Evolutionary conservation across 768 basidiomycete species (phyloP).

Genomic region (Calocybe gangraenosa): DNA sequence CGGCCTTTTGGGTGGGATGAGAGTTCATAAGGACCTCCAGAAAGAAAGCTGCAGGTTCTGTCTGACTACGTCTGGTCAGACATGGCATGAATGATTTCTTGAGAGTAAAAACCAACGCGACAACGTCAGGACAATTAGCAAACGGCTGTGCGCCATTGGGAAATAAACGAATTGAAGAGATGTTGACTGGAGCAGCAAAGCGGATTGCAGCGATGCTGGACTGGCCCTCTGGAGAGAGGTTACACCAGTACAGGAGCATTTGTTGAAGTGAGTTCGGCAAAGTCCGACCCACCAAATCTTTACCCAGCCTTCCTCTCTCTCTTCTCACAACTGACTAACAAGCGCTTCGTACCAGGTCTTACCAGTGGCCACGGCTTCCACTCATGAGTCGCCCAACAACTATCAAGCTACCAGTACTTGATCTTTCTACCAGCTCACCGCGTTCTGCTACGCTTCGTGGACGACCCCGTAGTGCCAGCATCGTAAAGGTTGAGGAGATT

Average conservation of each 20-base stretch:
- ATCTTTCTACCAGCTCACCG: conserved; percentile 27
- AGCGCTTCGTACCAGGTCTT: conserved; percentile 15
- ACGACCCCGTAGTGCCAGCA: conserved; percentile 62
- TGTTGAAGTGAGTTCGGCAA: conserved; percentile 18
- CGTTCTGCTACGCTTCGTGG: conserved; percentile 31
- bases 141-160: conserved; percentile 66
- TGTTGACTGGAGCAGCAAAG: conserved; percentile 63
- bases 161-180: conserved; percentile 67
- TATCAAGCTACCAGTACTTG: conserved; percentile 52
- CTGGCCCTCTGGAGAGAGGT: conserved; percentile 52
- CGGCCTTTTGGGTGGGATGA: conserved; percentile 39
- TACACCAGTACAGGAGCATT: conserved; percentile 65
- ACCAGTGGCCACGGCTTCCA: conserved; percentile 9
- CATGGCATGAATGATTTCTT: not conserved
- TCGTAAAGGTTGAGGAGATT: conserved; percentile 84
- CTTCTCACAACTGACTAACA: not conserved
- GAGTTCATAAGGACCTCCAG: conserved; percentile 76
- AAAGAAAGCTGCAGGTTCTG: conserved; percentile 71
- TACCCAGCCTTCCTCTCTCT: too few relatives aligned
- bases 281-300: conserved; percentile 15
- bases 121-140: conserved; percentile 48
- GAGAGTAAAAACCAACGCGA: conserved; percentile 48
- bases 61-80: conserved; percentile 39
- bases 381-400: conserved; percentile 50
- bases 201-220: conserved; percentile 65